A percentile compares a stretch with the other conserved stretches of the same genome.
These are phyloP conservation scores for Panicum hallii DNA, from an alignment of 202 grass and related monocot genomes.

Conservation along the genomic window DNA sequence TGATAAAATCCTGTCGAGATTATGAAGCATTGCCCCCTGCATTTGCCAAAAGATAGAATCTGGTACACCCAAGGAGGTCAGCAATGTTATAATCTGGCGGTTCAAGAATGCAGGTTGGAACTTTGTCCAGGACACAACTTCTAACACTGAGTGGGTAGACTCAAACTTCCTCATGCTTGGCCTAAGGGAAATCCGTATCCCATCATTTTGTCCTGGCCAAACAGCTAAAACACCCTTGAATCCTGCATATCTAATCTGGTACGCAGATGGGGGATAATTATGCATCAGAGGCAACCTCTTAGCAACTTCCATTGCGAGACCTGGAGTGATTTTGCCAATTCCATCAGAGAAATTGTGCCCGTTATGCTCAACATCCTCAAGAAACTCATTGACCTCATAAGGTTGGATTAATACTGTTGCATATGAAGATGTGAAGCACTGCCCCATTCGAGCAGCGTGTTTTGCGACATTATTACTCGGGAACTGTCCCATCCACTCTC, in stretches of 20 bases:
- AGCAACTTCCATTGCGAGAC: slow-evolving; percentile 78
- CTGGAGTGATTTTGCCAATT: slow-evolving; percentile 75
- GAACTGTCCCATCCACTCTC: slow-evolving; percentile 84
- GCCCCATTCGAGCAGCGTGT: slow-evolving; percentile 77
- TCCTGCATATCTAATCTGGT: slow-evolving; percentile 91
- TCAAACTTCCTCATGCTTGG: slow-evolving; percentile 89
- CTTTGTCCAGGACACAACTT: slow-evolving; percentile 82
- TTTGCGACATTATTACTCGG: slow-evolving; percentile 73
- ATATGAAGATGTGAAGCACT: slow-evolving; percentile 91
- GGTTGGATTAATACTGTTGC: slow-evolving; percentile 52
- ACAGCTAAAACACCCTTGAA: slow-evolving; percentile 88
- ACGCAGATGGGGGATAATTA: slow-evolving; percentile 68
- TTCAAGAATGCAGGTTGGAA: slow-evolving; percentile 89
- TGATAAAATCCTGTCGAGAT: slow-evolving; percentile 69
- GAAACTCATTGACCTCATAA: slow-evolving; percentile 46
- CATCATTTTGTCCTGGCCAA: slow-evolving; percentile 60
- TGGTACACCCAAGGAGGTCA: slow-evolving; percentile 66
- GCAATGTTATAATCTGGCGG: slow-evolving; percentile 82
- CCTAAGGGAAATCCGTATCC: slow-evolving; percentile 61
- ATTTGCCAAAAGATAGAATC: slow-evolving; percentile 70
- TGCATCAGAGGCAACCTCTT: slow-evolving; percentile 60
- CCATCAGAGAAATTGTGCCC: slow-evolving; percentile 82
- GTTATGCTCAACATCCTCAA: slow-evolving; percentile 66
- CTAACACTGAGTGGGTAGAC: slow-evolving; percentile 70
- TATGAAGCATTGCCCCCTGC: slow-evolving; percentile 71